phyloP scores from a whole-genome alignment of 495 filamentous ascomycete genomes.

The Pyronema domesticum region DNA sequence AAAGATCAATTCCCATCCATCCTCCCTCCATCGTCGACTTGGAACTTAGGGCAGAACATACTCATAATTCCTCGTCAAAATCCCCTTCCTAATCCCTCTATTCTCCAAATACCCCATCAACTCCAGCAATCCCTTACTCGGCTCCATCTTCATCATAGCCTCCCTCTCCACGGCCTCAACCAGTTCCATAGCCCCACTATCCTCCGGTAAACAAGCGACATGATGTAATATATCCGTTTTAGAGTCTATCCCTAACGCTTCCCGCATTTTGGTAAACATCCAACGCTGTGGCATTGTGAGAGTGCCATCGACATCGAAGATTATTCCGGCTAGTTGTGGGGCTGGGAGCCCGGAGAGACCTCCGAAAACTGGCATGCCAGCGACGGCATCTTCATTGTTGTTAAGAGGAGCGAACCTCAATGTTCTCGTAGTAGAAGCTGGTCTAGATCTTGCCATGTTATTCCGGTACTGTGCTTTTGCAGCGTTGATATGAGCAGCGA shows the following conservation, averaged over 20 bases:
- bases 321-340: constrained; percentile 55
- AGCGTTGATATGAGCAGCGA: too few species aligned
- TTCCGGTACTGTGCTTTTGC: too few species aligned
- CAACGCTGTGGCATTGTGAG: constrained; percentile 61
- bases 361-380: too few species aligned
- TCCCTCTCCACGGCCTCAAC: constrained; percentile 62
- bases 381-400: too few species aligned
- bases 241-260: constrained; percentile 44
- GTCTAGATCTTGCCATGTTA: too few species aligned
- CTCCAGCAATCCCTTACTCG: constrained; percentile 55
- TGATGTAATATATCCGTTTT: constrained; percentile 71
- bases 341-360: constrained; percentile 9
- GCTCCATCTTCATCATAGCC: constrained; percentile 59
- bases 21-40: too few species aligned
- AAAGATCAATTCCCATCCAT: too few species aligned
- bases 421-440: too few species aligned
- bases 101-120: constrained; percentile 68
- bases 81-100: constrained; percentile 48
- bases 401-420: too few species aligned
- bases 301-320: constrained; percentile 94
- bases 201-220: constrained; percentile 51
- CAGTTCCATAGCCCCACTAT: constrained; percentile 43
- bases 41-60: too few species aligned
- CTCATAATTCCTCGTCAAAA: constrained; percentile 94
- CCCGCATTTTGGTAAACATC: constrained; percentile 83